Base-by-base conservation (phyloP, 345 rosid species). In the Microthlaspi erraticum region DNA sequence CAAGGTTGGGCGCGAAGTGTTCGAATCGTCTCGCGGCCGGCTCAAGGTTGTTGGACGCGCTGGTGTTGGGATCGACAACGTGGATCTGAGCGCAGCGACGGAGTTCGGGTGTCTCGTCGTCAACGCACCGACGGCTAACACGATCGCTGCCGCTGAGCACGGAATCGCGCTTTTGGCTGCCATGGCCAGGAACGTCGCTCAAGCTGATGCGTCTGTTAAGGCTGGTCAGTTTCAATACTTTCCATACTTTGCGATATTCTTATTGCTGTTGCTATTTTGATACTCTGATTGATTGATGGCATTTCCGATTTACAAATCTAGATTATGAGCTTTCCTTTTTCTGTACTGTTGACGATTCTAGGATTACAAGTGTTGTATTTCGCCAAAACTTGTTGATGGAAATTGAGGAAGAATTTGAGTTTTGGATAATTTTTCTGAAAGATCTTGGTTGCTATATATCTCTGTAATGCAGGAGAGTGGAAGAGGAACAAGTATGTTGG, bases 21-120 rank as follows among this genome's bases (percentile, higher is more conserved):
- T 91, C 52, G 96, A 91, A 76, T 80, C 91, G 13, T 89, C 96
- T 34, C 81, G 78, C 5, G 97, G 97, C 43, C 65, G 93, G 58
- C 70, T 91, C 50, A 91, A 87, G 82, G 97, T 91, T n/a, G 97
- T 91, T 12, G 97, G 97, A 2, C 81, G 97, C 54, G 97, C 97
- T 58, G 97, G 97, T 12, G 97, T 91, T 34, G 97, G 97, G 70
- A 91, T 91, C 20, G 97, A 91, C 31, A 91, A 91, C 71, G 97
- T 91, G 68, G 97, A 91, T 86, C 93, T 91, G 79, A 79, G 87
- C 9, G 93, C 97, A 0, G 97, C 97, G 13, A 91, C 97, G 14
- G 97, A 91, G 82, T 84, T 81, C 32, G 97, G 97, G 0, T 91
- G 97, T 68, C 75, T 91, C 75, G 97, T 91, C 5, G 97, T 91